These are phyloP conservation scores for Diaporthe destruens DNA, from an alignment of 2,329 filamentous ascomycete species.

Conservation along the genomic window DNA sequence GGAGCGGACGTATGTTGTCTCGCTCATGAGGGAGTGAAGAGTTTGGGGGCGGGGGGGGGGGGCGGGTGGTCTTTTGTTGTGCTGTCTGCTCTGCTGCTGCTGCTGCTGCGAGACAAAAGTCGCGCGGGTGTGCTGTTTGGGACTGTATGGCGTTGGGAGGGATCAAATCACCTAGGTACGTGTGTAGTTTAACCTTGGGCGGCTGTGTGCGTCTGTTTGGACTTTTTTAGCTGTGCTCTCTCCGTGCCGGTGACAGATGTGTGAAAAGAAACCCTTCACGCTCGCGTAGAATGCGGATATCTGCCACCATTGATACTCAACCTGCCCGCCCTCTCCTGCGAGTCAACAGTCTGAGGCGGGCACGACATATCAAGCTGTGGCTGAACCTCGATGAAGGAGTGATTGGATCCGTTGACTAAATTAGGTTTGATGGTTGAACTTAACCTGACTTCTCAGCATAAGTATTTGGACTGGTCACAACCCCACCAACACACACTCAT, in stretches of 20 bases:
- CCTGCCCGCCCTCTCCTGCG: too few relatives aligned
- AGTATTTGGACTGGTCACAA: too few relatives aligned
- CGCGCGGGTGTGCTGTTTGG: not conserved
- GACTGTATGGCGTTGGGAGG: not conserved
- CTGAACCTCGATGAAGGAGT: not conserved
- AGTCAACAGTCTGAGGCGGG: not conserved
- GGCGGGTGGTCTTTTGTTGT: not conserved
- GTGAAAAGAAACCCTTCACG: too few relatives aligned
- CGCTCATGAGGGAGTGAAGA: constrained; percentile 15
- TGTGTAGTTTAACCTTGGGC: not conserved
- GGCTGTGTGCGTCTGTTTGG: not conserved
- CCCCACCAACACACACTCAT: too few relatives aligned
- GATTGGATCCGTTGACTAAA: not conserved
- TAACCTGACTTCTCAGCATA: not conserved
- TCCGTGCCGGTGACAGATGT: not conserved
- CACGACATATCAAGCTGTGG: not conserved
- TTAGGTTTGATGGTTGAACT: not conserved
- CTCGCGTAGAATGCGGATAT: not conserved
- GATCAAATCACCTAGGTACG: not conserved
- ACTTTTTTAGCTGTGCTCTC: not conserved
- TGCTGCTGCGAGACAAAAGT: not conserved
- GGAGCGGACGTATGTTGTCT: constrained; percentile 23
- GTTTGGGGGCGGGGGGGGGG: too few relatives aligned
- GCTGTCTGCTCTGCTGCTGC: not conserved
- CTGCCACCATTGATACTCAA: not conserved